Percentiles rank a stretch among this genome's conserved stretches.
Evolutionary conservation across 2,329 filamentous ascomycete species (phyloP).

Genomic region (Seiridium cupressi): DNA sequence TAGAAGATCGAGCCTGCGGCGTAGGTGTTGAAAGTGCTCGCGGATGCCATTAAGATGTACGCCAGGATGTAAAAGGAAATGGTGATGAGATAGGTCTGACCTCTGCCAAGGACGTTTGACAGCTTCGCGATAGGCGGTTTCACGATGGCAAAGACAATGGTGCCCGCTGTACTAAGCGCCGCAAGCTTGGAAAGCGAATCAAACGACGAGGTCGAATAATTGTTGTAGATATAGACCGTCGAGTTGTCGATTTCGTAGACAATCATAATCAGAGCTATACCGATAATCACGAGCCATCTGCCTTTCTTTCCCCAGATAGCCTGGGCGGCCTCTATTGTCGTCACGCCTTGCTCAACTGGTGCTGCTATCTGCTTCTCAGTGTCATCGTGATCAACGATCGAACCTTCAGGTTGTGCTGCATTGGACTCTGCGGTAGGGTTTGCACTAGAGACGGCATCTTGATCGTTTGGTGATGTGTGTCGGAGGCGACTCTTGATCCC

Average conservation of each 20-base stretch:
- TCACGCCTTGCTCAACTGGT: conserved; percentile 13
- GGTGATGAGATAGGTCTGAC: conserved; percentile 57
- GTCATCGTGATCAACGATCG: background rate
- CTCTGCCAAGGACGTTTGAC: conserved; percentile 60
- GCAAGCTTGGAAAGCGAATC: conserved; percentile 26
- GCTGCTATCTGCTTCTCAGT: background rate
- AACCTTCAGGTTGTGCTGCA: background rate
- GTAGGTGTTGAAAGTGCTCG: conserved; percentile 49
- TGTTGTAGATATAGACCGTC: conserved; percentile 22
- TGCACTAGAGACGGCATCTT: background rate
- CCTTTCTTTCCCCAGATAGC: conserved; percentile 18
- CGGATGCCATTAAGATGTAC: conserved; percentile 56
- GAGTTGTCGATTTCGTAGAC: conserved; percentile 21
- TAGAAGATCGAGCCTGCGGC: conserved; percentile 57
- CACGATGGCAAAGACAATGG: conserved; percentile 46
- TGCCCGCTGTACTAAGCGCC: conserved; percentile 26
- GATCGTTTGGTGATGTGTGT: too few relatives aligned
- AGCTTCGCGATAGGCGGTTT: conserved; percentile 62
- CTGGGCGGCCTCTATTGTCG: conserved; percentile 15
- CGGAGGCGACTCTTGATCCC: background rate
- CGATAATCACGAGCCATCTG: conserved; percentile 16
- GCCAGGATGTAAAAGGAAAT: conserved; percentile 53
- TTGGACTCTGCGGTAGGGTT: background rate
- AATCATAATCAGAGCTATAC: conserved; percentile 20
- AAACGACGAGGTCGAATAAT: conserved; percentile 31